Base-by-base conservation (phyloP, 139 green algal species). In the Micromonas pusilla region DNA sequence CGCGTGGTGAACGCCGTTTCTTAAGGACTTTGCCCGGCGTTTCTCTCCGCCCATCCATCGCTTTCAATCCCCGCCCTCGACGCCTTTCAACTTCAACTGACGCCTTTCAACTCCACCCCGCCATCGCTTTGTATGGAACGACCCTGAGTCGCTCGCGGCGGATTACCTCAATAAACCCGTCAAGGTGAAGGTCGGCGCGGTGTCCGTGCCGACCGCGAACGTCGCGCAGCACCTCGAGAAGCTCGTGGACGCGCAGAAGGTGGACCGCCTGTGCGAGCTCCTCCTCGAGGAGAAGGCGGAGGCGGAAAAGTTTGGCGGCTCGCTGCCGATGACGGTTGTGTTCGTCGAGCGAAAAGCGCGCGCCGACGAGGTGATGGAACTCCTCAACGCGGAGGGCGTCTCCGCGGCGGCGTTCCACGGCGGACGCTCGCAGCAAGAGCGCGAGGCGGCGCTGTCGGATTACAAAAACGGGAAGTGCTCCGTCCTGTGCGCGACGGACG, bases 261-360 rank as follows among this genome's bases (percentile, higher is more conserved):
- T 82, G 30, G 88, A 91, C 30, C 74, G 84, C 60, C 81, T 93
- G 67, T 54, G 85, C 31, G 76, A 79, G 19, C 52, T 95, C 76
- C 78, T 94, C 67, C 71, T 89, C 65, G 82, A 89, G 38, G 85
- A 93, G 78, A 63, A 84, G 39, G 65, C 82, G 1, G 64, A 81
- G 45, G 76, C 83, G 20, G 70, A 83, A 25, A 66, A 66, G 23
- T 73, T 81, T 20, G 85, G 36, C 31, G 52, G 87, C 4, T 64
- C 70, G 23, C 89, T 91, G 85, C 89, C 89, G 2, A 86, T 96
- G 0, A 95, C 91, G 33, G 91, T 96, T 32, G 87, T 96, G 63
- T 96, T 96, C 76, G 91, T 95, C 26, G 91, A 96, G 83, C 85
- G 90, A 34, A 96, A 96, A 84, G 84, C 81, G 16, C 78, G 82